These are phyloP conservation scores for Fusarium redolens DNA, from an alignment of 2,329 filamentous ascomycete species.

Conservation along the genomic window DNA sequence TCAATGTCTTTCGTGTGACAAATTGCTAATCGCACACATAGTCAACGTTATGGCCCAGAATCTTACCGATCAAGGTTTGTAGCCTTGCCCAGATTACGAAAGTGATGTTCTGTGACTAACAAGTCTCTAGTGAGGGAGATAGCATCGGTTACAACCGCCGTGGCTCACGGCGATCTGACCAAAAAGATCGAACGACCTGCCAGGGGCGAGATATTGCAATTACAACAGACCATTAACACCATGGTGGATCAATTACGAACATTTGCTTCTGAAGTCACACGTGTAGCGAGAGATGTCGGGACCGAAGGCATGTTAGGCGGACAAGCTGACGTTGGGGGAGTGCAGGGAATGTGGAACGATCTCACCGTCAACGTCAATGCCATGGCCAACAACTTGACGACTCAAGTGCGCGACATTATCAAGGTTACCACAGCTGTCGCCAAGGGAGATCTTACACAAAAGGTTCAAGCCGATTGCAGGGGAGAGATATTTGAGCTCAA, in stretches of 20 bases:
- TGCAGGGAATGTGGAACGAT: constrained; percentile 91
- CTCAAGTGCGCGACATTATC: constrained; percentile 94
- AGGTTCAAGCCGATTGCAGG: constrained; percentile 91
- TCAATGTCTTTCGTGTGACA: background rate
- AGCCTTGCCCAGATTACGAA: background rate
- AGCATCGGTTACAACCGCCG: constrained; percentile 84
- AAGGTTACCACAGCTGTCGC: constrained; percentile 78
- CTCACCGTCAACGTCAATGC: constrained; percentile 87
- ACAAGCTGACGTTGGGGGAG: constrained; percentile 84
- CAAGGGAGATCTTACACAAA: constrained; percentile 93
- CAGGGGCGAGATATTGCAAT: constrained; percentile 82
- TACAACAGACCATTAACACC: constrained; percentile 89
- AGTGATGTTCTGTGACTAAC: constrained; percentile 22
- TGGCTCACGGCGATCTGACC: constrained; percentile 84
- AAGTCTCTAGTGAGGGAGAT: constrained; percentile 76
- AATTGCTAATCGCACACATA: constrained; percentile 47
- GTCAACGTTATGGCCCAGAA: constrained; percentile 89
- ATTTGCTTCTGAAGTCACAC: constrained; percentile 85
- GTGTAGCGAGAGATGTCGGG: constrained; percentile 84
- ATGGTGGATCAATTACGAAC: constrained; percentile 89
- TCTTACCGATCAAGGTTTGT: constrained; percentile 76
- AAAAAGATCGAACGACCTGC: constrained; percentile 87
- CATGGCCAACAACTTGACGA: constrained; percentile 89
- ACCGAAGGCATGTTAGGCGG: constrained; percentile 86
- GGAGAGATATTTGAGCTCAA: constrained; percentile 96